A percentile compares a stretch with the other conserved stretches of the same genome.
Evolutionary conservation across 1,139 yeast genomes (phyloP).

Genomic region (Taphrina flavorubra): DNA sequence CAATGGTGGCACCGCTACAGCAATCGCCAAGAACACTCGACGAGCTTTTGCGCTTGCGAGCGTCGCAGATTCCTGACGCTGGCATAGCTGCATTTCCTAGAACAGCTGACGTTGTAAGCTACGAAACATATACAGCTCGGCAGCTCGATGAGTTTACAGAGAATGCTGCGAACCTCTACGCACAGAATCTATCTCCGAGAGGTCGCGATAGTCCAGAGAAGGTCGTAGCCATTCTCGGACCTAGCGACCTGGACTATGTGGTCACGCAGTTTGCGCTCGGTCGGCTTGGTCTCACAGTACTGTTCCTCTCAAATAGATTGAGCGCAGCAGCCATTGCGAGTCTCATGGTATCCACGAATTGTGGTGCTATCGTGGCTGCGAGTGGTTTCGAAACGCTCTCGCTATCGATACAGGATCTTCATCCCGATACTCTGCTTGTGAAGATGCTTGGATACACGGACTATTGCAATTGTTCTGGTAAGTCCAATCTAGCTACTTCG

Average conservation of each 20-base stretch:
- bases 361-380: constrained; percentile 1
- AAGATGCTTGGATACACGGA: neutral
- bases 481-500: neutral
- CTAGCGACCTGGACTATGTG: constrained; percentile 13
- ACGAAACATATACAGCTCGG: neutral
- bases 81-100: constrained; percentile 7
- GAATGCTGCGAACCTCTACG: neutral
- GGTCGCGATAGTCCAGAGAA: constrained; percentile 1
- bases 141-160: constrained; percentile 3
- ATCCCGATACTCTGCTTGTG: neutral
- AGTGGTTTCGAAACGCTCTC: neutral
- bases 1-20: constrained; percentile 7
- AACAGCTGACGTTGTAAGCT: neutral
- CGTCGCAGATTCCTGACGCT: neutral
- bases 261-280: constrained; percentile 9
- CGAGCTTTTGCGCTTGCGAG: constrained; percentile 9
- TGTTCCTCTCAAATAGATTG: constrained; percentile 8
- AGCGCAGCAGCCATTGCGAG: constrained; percentile 7
- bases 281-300: constrained; percentile 7
- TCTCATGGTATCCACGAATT: constrained; percentile 6
- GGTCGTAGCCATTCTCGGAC: constrained; percentile 1
- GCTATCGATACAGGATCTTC: neutral
- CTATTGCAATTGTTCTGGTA: neutral
- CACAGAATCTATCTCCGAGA: constrained; percentile 2
- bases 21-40: constrained; percentile 13